These are phyloP conservation scores for Russula olivacea DNA, from an alignment of 768 basidiomycete genomes.

Conservation along the genomic window DNA sequence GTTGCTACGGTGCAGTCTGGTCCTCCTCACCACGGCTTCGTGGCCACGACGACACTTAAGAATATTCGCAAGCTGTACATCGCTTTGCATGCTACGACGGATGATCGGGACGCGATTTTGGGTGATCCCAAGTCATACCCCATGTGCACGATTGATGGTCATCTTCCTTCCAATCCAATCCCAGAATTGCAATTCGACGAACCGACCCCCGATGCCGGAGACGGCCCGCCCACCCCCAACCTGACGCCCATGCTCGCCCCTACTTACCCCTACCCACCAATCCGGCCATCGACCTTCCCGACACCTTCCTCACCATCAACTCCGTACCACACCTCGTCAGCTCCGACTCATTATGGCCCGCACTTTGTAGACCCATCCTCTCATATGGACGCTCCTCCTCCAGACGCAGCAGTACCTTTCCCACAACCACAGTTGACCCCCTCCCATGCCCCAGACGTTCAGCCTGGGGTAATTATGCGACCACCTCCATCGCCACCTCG, in stretches of 20 bases:
- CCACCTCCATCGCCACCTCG: neutral
- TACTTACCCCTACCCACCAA: neutral
- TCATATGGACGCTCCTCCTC: neutral
- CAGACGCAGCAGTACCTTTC: neutral
- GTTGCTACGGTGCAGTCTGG: neutral
- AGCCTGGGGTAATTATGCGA: neutral
- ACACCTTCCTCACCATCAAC: neutral
- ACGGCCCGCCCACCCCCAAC: neutral
- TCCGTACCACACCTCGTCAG: too few species aligned
- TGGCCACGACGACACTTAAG: neutral
- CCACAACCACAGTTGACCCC: neutral
- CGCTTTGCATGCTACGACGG: neutral
- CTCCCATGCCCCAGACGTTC: neutral
- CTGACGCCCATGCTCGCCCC: neutral
- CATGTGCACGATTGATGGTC: neutral
- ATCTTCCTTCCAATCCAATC: neutral
- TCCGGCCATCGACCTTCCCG: neutral
- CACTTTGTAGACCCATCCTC: neutral
- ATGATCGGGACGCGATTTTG: neutral
- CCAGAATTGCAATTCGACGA: neutral
- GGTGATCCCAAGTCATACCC: neutral
- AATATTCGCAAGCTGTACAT: conserved; percentile 8
- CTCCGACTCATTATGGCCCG: neutral
- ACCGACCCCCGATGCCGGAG: neutral
- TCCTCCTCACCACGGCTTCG: neutral